phyloP scores from a whole-genome alignment of 108 stramenopile species.

The Schizochytrium sp. region DNA sequence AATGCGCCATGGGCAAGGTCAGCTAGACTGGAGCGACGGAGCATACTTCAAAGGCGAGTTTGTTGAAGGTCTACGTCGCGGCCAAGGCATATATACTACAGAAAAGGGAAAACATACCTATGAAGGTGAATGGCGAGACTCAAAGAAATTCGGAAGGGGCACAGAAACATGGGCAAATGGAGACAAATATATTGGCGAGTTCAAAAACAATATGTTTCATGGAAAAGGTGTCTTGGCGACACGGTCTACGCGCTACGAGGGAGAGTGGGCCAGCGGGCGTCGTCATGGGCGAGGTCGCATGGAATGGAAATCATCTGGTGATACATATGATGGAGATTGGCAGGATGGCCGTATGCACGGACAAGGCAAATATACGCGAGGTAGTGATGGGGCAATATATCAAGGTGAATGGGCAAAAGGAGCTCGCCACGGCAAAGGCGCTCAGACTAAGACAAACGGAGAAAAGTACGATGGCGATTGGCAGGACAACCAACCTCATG shows the following conservation, averaged over 20 bases:
- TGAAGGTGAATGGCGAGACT: slow-evolving; percentile 68
- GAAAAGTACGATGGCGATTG: slow-evolving; percentile 68
- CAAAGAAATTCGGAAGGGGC: slow-evolving; percentile 67
- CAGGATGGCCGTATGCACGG: slow-evolving; percentile 62
- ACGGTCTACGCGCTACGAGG: slow-evolving; percentile 20
- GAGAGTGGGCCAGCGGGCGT: slow-evolving; percentile 61
- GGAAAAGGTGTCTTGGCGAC: slow-evolving; percentile 22
- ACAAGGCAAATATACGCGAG: slow-evolving; percentile 52
- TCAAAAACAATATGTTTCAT: neutral
- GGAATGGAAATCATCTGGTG: neutral
- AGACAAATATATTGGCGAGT: slow-evolving; percentile 57
- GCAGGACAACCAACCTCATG: slow-evolving; percentile 55
- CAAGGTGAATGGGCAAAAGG: slow-evolving; percentile 66
- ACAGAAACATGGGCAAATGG: slow-evolving; percentile 51
- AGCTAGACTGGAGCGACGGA: slow-evolving; percentile 19
- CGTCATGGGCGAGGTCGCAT: slow-evolving; percentile 61
- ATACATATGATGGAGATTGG: neutral
- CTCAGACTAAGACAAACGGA: slow-evolving; percentile 67
- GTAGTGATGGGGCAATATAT: slow-evolving; percentile 53
- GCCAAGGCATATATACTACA: neutral
- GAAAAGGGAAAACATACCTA: slow-evolving; percentile 57
- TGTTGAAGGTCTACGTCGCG: neutral
- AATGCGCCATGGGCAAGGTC: slow-evolving; percentile 34
- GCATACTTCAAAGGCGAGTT: slow-evolving; percentile 29
- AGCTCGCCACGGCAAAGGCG: slow-evolving; percentile 69